phyloP scores from a whole-genome alignment of 2,329 filamentous ascomycete species.

The Metarhizium brunneum region DNA sequence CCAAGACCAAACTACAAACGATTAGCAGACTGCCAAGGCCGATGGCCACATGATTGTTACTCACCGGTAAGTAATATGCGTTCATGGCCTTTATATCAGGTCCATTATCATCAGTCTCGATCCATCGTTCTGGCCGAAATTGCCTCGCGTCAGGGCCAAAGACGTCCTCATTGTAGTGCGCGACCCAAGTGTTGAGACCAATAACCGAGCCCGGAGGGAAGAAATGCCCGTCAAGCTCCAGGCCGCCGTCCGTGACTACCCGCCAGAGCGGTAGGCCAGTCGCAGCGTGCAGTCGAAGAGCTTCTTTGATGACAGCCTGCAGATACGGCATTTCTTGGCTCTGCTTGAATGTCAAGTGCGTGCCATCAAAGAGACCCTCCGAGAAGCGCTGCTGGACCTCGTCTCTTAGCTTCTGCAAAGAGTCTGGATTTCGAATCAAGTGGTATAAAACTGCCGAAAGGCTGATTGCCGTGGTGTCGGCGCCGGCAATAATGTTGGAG shows the following conservation, averaged over 20 bases:
- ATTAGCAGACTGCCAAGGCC: neutral
- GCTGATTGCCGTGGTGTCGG: constrained; percentile 38
- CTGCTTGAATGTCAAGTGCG: constrained; percentile 27
- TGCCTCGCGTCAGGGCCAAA: no score
- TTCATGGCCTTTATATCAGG: constrained; percentile 18
- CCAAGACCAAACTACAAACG: constrained; percentile 27
- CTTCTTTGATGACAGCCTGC: constrained; percentile 45
- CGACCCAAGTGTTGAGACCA: no score
- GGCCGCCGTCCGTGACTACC: no score
- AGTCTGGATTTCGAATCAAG: constrained; percentile 19
- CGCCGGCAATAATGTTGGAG: constrained; percentile 29
- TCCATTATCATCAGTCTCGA: constrained; percentile 15
- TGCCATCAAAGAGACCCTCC: neutral
- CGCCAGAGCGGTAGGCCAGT: constrained; percentile 24
- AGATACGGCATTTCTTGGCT: constrained; percentile 38
- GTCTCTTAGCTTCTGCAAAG: constrained; percentile 8
- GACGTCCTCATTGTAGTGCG: no score
- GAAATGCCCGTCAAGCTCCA: no score
- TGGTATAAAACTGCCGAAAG: constrained; percentile 34
- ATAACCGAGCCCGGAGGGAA: no score
- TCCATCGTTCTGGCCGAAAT: constrained; percentile 25
- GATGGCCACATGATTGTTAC: neutral
- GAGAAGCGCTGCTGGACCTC: constrained; percentile 13
- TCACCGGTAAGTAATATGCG: constrained; percentile 18
- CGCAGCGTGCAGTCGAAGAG: constrained; percentile 39